Evolutionary conservation across 192 early-diverging fungal genomes (phyloP).

Genomic region (Podila minutissima): DNA sequence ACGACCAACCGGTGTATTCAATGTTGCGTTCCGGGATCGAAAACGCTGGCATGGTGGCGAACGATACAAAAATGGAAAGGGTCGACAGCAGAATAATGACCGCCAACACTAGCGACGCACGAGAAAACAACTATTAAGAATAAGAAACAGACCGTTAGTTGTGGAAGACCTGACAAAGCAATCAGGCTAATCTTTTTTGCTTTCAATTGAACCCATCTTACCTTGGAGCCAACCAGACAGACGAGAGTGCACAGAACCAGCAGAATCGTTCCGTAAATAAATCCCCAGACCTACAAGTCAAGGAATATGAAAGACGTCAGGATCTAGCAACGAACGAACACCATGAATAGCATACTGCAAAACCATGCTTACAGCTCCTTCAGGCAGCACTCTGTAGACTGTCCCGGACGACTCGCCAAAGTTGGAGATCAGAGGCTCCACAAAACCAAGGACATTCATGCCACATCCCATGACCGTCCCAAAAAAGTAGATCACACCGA

Average conservation of each 20-base stretch:
- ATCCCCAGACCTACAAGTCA: constrained; percentile 50
- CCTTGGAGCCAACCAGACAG: constrained; percentile 67
- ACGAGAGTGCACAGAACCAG: constrained; percentile 64
- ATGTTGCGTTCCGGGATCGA: constrained; percentile 59
- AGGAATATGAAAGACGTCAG: neutral
- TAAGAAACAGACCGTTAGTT: neutral
- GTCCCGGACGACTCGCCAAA: constrained; percentile 66
- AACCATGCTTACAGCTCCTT: constrained; percentile 46
- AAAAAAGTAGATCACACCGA: constrained; percentile 71
- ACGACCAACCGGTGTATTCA: constrained; percentile 68
- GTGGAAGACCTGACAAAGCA: neutral
- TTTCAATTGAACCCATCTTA: constrained; percentile 11
- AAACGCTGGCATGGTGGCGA: constrained; percentile 65
- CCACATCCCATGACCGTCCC: constrained; percentile 68
- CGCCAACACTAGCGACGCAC: constrained; percentile 64
- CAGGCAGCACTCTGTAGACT: constrained; percentile 60
- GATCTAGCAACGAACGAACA: neutral
- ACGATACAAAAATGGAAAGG: constrained; percentile 64
- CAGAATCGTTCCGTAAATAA: constrained; percentile 66
- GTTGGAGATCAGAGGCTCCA: constrained; percentile 70
- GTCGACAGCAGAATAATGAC: constrained; percentile 66
- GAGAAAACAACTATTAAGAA: constrained; percentile 58
- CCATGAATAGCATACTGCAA: neutral
- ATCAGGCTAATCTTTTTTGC: too few relatives aligned
- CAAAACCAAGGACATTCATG: constrained; percentile 73